Evolutionary conservation across 1,139 yeast species (phyloP).

Genomic region (Debaryomyces coudertii): DNA sequence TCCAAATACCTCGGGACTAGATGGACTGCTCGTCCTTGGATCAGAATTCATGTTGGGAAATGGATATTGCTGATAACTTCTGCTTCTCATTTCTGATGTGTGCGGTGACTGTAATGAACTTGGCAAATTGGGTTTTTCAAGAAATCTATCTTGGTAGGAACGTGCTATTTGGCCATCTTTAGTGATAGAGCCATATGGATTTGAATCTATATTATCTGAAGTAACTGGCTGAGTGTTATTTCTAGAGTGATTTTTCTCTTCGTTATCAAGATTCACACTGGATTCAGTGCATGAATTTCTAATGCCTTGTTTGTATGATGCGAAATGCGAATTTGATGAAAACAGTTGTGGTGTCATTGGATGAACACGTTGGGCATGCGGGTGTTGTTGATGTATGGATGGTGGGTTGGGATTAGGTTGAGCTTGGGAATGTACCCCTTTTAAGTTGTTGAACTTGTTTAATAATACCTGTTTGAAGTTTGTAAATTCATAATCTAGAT

Average conservation of each 20-base stretch:
- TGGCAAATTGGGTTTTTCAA: neutral
- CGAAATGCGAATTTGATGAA: conserved; percentile 42
- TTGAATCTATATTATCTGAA: neutral
- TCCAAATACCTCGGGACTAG: conserved; percentile 3
- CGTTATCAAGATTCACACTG: neutral
- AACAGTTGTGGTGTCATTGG: conserved; percentile 39
- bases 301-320: conserved; percentile 25
- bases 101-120: conserved; percentile 3
- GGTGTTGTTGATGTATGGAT: conserved; percentile 7
- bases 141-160: neutral
- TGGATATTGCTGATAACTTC: conserved; percentile 16
- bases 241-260: neutral
- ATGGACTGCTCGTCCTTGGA: conserved; percentile 2
- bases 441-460: conserved; percentile 10
- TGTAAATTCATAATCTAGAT: conserved; percentile 8
- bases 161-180: conserved; percentile 4
- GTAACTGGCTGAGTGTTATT: neutral
- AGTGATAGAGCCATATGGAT: neutral
- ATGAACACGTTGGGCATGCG: conserved; percentile 7
- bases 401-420: conserved; percentile 3
- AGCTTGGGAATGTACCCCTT: conserved; percentile 1
- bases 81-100: neutral
- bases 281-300: conserved; percentile 7
- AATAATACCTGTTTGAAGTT: conserved; percentile 10
- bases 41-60: conserved; percentile 15